These are phyloP conservation scores for Cyclaneusma minus DNA, from an alignment of 2,329 filamentous ascomycete species.

Conservation along the genomic window DNA sequence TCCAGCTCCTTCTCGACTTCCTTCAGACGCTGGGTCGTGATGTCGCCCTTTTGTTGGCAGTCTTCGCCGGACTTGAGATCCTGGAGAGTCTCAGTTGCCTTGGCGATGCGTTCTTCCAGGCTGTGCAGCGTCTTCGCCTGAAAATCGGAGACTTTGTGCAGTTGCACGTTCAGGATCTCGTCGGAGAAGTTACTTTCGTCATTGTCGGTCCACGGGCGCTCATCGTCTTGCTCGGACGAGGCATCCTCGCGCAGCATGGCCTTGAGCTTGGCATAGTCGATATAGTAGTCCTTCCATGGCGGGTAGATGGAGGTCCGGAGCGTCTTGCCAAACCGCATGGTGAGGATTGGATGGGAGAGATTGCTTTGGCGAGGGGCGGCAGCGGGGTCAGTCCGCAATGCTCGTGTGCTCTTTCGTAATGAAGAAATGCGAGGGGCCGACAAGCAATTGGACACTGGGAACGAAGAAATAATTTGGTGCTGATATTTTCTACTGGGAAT, in stretches of 20 bases:
- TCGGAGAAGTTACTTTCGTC: slow-evolving; percentile 92
- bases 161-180: slow-evolving; percentile 83
- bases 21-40: slow-evolving; percentile 39
- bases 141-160: slow-evolving; percentile 88
- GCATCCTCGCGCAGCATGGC: slow-evolving; percentile 67
- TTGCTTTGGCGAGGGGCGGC: too few species aligned
- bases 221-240: slow-evolving; percentile 34
- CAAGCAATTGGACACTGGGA: too few species aligned
- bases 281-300: slow-evolving; percentile 87
- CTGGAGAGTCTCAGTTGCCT: slow-evolving; percentile 53
- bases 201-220: slow-evolving; percentile 71
- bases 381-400: too few species aligned
- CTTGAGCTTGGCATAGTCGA: slow-evolving; percentile 93
- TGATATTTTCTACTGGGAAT: too few species aligned
- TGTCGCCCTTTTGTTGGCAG: slow-evolving; percentile 28
- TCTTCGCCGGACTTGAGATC: slow-evolving; percentile 63
- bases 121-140: slow-evolving; percentile 60
- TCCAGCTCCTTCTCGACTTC: slow-evolving; percentile 71
- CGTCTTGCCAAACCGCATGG: slow-evolving; percentile 88
- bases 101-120: slow-evolving; percentile 37
- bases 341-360: slow-evolving; percentile 11
- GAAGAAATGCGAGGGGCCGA: too few species aligned
- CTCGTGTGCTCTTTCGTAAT: too few species aligned
- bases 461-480: too few species aligned
- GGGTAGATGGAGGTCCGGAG: slow-evolving; percentile 64